Percentiles rank a stretch among this genome's conserved stretches.
Evolutionary conservation across 805 yeast genomes (phyloP).

Genomic region (Starmerella geochares): DNA sequence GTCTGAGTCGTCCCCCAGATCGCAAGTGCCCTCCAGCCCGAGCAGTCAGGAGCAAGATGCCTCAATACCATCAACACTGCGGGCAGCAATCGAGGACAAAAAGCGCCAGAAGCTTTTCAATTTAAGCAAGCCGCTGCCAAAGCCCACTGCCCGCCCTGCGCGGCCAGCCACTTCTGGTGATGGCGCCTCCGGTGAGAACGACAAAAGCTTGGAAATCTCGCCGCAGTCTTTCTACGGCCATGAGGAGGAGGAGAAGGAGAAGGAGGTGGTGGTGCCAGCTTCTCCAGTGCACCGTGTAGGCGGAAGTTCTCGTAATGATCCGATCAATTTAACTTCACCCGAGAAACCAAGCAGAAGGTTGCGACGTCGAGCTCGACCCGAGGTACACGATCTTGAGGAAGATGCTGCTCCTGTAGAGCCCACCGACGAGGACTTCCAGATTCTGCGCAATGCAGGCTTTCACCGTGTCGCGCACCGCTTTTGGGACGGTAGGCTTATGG

Average conservation of each 20-base stretch:
- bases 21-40: background rate
- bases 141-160: background rate
- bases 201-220: background rate
- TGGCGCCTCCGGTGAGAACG: background rate
- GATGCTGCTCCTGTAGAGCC: slow-evolving; percentile 16
- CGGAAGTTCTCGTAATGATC: background rate
- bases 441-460: slow-evolving; percentile 10
- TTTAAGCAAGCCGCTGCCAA: background rate
- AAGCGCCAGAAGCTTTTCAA: background rate
- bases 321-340: background rate
- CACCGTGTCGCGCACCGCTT: slow-evolving; percentile 31
- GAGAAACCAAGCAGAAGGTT: background rate
- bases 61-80: background rate
- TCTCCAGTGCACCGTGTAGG: no score
- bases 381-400: background rate
- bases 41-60: background rate
- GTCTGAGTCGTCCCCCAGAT: background rate
- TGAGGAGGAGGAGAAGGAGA: no score
- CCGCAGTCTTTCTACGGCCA: background rate
- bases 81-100: background rate
- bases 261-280: no score
- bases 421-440: slow-evolving; percentile 10
- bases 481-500: slow-evolving; percentile 44
- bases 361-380: background rate
- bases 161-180: background rate